Evolutionary conservation across 2,329 filamentous ascomycete genomes (phyloP), one percentile per base, ranked within the genome.

Genomic region (Alternaria hordeiaustralica): DNA sequence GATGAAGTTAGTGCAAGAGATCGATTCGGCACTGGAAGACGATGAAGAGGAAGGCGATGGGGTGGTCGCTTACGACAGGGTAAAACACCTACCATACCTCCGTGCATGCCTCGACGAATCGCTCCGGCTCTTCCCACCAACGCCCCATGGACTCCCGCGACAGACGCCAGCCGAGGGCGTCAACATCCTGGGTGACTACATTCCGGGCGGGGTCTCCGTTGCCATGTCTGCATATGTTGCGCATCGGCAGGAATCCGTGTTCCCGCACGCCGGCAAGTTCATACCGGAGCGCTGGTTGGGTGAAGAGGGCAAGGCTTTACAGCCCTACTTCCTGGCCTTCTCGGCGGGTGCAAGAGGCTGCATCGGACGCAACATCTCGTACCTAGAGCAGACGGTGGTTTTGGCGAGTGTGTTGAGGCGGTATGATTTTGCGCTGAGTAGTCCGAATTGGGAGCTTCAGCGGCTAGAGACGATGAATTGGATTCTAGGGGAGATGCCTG

Each of bases 161-260:
- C 74, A 79, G 47, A 71, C 74, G 11, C 73, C 76, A 9, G 64
- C 74, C 18, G 68, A 72, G 5, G 79, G 75, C 21, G 75, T 60
- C 6, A 74, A 70, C 41, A 73, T 72, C 23, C 64, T 74, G 12
- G 73, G 73, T 18, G 68, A 75, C 30, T 75, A 74, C 55, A 71
- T 77, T 23, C 66, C 74, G 3, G 72, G 71, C 9, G 73, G 73
- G 9, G 66, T 73, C 6, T 65, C 76, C 13, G 63, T 77, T 33
- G 60, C 73, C 50, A 69, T 76, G 65, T 83, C 83, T 7, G 82
- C 85, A 9, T 86, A 85, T 66, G 84, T 85, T 3, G 81, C 86
- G 8, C 87, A 73, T 63, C 69, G 69, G 53, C 65, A 74, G 6
- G 65, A 71, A 21, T 60, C 61, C 3, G 70, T 73, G 25, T 80